A percentile compares a stretch with the other conserved stretches of the same genome.
These are phyloP conservation scores for Zoysia pacifica DNA, from an alignment of 176 grass and related monocot species.

Conservation along the genomic window DNA sequence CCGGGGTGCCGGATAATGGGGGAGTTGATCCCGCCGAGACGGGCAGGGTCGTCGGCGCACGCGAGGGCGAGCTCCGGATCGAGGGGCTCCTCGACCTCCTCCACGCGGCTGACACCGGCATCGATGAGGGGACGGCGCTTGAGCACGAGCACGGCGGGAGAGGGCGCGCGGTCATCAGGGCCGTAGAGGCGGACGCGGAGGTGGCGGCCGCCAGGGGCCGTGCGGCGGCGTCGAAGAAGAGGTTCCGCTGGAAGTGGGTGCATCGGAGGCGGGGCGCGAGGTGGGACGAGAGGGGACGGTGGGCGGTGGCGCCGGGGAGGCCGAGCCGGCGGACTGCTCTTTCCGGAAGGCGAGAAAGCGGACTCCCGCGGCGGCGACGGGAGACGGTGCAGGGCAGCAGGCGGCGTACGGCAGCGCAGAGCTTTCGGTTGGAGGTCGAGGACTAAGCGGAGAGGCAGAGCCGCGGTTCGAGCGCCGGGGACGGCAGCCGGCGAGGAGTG, in stretches of 20 bases:
- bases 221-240: constrained; percentile 73
- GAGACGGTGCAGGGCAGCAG: too few species aligned
- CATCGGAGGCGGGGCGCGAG: constrained; percentile 59
- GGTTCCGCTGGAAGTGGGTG: constrained; percentile 73
- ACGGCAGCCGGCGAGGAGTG: too few species aligned
- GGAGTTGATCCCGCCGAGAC: too few species aligned
- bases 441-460: too few species aligned
- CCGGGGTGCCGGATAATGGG: too few species aligned
- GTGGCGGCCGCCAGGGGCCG: constrained; percentile 59
- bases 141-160: constrained; percentile 68
- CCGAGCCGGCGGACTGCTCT: constrained; percentile 31
- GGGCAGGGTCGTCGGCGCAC: constrained; percentile 59
- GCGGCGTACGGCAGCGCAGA: too few species aligned
- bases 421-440: too few species aligned
- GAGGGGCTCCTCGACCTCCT: constrained; percentile 80
- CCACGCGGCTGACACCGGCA: constrained; percentile 75
- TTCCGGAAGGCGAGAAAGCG: too few species aligned
- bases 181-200: constrained; percentile 71
- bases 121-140: constrained; percentile 63
- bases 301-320: constrained; percentile 61
- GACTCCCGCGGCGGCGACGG: too few species aligned
- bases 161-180: constrained; percentile 29
- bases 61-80: constrained; percentile 64
- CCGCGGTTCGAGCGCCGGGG: too few species aligned
- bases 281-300: constrained; percentile 66